These are phyloP conservation scores for Hammondia hammondi DNA, from an alignment of 169 alveolate species.

Conservation along the genomic window DNA sequence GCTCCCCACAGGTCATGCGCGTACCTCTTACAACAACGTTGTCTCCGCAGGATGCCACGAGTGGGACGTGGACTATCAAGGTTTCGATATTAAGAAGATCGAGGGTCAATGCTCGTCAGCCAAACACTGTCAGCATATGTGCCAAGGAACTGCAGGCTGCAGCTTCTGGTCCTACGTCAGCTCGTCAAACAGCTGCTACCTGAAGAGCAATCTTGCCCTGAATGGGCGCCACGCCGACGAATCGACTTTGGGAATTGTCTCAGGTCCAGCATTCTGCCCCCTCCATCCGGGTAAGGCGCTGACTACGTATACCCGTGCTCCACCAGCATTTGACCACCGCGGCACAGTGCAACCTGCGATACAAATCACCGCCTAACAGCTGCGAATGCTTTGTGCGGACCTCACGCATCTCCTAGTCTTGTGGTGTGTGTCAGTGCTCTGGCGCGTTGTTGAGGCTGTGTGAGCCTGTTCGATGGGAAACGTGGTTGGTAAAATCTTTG, in stretches of 20 bases:
- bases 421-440: too few species aligned
- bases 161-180: conserved; percentile 25
- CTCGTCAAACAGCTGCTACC: conserved; percentile 31
- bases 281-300: background rate
- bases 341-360: too few species aligned
- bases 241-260: conserved; percentile 33
- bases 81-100: background rate
- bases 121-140: conserved; percentile 7
- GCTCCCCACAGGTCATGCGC: background rate
- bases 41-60: background rate
- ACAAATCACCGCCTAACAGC: too few species aligned
- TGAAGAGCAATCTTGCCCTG: conserved; percentile 37
- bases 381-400: too few species aligned
- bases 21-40: background rate
- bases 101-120: conserved; percentile 6
- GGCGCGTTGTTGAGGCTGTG: too few species aligned
- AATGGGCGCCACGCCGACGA: background rate
- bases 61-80: conserved; percentile 24
- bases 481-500: too few species aligned
- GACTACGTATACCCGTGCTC: too few species aligned
- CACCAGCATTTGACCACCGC: too few species aligned
- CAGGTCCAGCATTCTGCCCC: conserved; percentile 27
- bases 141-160: conserved; percentile 36
- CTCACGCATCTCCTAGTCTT: too few species aligned
- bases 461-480: too few species aligned